Evolutionary conservation across 2,329 filamentous ascomycete species (phyloP).

Genomic region (Paracorniculantispora psalliotae): DNA sequence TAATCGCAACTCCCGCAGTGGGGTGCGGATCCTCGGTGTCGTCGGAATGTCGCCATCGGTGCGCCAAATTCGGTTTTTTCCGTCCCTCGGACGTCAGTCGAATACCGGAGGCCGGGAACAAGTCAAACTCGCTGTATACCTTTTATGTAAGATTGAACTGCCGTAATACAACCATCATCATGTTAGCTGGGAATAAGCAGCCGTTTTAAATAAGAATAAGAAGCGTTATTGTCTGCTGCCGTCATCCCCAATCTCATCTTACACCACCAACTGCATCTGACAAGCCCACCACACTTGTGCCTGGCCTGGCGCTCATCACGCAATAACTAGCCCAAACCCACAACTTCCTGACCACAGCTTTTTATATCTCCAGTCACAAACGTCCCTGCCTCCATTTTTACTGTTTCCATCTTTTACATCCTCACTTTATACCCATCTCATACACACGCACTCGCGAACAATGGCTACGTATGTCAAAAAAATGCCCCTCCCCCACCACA

Average conservation of each 20-base stretch:
- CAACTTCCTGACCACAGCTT: background rate
- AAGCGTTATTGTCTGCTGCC: background rate
- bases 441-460: constrained; percentile 16
- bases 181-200: background rate
- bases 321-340: constrained; percentile 14
- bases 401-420: background rate
- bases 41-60: constrained; percentile 22
- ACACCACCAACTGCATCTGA: constrained; percentile 1
- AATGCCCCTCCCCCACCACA: constrained; percentile 12
- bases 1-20: background rate
- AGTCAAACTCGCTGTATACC: background rate
- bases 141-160: background rate
- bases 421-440: background rate
- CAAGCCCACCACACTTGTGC: background rate
- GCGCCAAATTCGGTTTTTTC: constrained; percentile 12
- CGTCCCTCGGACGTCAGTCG: background rate
- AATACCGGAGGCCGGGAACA: background rate
- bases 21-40: constrained; percentile 8
- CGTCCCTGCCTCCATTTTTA: background rate
- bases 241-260: constrained; percentile 3
- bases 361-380: background rate
- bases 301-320: constrained; percentile 5
- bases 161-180: background rate
- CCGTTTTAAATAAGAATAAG: background rate
- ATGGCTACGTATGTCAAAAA: constrained; percentile 30